Conservation (phyloP, 2,329 filamentous ascomycete genomes). For the Botrytis paeoniae region DNA sequence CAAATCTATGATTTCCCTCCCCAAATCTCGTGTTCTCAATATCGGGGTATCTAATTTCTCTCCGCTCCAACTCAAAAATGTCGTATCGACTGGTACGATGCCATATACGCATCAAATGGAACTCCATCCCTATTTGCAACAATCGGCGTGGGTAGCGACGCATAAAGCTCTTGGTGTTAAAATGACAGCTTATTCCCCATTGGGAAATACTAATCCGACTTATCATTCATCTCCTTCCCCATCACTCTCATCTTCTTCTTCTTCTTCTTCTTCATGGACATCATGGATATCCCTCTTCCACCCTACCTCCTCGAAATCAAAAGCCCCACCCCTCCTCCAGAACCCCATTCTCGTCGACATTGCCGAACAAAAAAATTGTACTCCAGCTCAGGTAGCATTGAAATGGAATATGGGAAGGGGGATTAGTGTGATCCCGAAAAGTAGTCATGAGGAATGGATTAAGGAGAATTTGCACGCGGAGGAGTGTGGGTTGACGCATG, state of each 20-base stretch:
- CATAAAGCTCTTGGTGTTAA: constrained; percentile 36
- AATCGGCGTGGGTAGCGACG: constrained; percentile 37
- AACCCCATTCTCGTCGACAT: not conserved
- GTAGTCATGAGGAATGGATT: constrained; percentile 43
- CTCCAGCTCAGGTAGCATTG: constrained; percentile 46
- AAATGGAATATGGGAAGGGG: constrained; percentile 49
- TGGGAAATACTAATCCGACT: constrained; percentile 47
- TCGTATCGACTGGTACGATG: constrained; percentile 41
- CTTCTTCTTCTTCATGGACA: not conserved
- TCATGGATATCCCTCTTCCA: not conserved
- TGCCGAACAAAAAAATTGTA: not conserved
- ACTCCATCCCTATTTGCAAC: constrained; percentile 74
- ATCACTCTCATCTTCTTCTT: not conserved
- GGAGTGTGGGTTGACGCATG: constrained; percentile 42
- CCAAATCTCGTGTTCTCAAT: constrained; percentile 67
- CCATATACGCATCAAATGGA: constrained; percentile 78
- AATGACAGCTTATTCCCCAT: constrained; percentile 39
- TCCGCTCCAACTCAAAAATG: constrained; percentile 37
- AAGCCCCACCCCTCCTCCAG: not conserved
- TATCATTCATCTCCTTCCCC: not conserved
- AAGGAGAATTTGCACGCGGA: constrained; percentile 49
- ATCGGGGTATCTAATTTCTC: constrained; percentile 85
- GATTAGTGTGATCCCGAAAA: constrained; percentile 51
- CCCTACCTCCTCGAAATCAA: not conserved
- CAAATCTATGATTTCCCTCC: constrained; percentile 65